These are phyloP conservation scores for Plicaturopsis crispa DNA, from an alignment of 768 basidiomycete genomes.

Conservation along the genomic window DNA sequence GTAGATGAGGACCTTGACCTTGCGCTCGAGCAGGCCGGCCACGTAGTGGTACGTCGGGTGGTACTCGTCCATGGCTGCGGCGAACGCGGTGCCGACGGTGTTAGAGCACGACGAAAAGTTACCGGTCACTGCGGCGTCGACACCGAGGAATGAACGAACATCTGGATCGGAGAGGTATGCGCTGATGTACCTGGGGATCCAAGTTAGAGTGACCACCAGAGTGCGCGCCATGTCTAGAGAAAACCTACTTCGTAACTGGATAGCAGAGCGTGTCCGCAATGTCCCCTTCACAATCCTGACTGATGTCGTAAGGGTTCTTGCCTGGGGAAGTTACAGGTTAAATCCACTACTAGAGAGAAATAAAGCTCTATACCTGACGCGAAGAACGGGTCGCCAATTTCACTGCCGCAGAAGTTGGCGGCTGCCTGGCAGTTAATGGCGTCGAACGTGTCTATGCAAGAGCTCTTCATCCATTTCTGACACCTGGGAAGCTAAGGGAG, in stretches of 20 bases:
- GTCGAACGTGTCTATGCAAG: conserved; percentile 38
- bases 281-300: conserved; percentile 46
- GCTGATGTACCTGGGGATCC: conserved; percentile 37
- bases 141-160: conserved; percentile 52
- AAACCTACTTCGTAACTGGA: conserved; percentile 36
- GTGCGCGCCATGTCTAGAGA: conserved; percentile 1
- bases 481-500: conserved; percentile 34
- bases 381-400: conserved; percentile 17
- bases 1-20: conserved; percentile 44
- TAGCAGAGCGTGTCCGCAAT: conserved; percentile 48
- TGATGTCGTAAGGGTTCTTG: conserved; percentile 65
- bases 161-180: conserved; percentile 55
- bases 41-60: conserved; percentile 31
- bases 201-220: background rate
- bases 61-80: conserved; percentile 29
- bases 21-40: conserved; percentile 44
- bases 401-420: conserved; percentile 25
- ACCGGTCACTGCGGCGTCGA: conserved; percentile 35
- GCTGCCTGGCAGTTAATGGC: conserved; percentile 35
- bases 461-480: conserved; percentile 24
- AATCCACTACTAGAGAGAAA: conserved; percentile 15
- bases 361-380: conserved; percentile 21
- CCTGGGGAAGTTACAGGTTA: conserved; percentile 15
- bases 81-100: conserved; percentile 43
- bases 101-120: conserved; percentile 34